These are phyloP conservation scores for Eucalyptus tenuipes DNA, from an alignment of 345 rosid genomes.

Conservation along the genomic window DNA sequence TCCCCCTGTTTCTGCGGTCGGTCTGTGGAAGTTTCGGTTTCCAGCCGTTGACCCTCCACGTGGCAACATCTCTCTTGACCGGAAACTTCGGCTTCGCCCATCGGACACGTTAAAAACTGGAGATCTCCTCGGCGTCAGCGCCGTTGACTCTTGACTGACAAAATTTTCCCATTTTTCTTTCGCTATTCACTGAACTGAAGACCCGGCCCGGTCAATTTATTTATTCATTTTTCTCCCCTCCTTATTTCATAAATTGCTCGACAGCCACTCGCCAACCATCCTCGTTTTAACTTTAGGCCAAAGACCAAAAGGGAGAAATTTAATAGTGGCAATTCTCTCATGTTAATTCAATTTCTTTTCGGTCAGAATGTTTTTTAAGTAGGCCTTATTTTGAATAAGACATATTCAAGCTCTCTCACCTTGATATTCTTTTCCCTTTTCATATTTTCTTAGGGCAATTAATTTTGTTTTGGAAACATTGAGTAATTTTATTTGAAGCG, in stretches of 20 bases:
- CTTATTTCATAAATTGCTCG: background rate
- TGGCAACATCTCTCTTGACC: background rate
- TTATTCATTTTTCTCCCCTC: background rate
- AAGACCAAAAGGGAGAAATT: accelerated
- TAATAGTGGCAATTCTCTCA: background rate
- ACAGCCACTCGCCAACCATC: background rate
- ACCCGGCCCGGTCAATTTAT: background rate
- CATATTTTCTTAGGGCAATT: background rate
- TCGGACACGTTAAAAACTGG: background rate
- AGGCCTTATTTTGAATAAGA: background rate
- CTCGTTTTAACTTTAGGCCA: background rate
- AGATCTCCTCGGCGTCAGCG: background rate
- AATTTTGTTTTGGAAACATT: background rate
- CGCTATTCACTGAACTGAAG: background rate
- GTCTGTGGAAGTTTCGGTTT: background rate
- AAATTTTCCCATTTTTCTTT: background rate
- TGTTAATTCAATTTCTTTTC: background rate
- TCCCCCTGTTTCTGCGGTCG: background rate
- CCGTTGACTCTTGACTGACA: background rate
- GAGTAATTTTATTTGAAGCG: background rate
- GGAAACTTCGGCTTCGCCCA: background rate
- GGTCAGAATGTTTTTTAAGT: background rate
- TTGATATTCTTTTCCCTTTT: background rate
- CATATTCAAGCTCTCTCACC: background rate
- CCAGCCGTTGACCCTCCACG: background rate